Evolutionary conservation across 2,329 filamentous ascomycete species (phyloP).

Genomic region (Phaeosphaeria sp.): DNA sequence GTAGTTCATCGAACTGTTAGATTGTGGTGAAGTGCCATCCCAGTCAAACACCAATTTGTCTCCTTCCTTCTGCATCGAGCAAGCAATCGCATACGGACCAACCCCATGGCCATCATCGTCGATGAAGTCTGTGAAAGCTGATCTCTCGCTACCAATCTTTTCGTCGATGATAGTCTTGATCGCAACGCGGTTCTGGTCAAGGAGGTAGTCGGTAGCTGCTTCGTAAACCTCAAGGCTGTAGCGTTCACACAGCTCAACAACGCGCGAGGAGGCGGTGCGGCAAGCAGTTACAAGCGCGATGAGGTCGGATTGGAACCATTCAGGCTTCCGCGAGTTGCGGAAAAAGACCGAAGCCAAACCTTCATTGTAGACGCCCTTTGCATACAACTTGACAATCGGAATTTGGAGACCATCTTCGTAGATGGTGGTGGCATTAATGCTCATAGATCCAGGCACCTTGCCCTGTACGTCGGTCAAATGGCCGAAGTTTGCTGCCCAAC

Average conservation of each 20-base stretch:
- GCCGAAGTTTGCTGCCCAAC: conserved; percentile 60
- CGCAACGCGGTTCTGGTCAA: conserved; percentile 53
- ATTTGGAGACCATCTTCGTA: conserved; percentile 60
- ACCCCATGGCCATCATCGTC: conserved; percentile 57
- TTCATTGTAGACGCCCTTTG: conserved; percentile 52
- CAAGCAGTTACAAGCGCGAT: conserved; percentile 57
- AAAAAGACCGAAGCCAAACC: conserved; percentile 55
- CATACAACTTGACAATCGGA: conserved; percentile 57
- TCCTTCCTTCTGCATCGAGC: conserved; percentile 55
- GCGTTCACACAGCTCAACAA: conserved; percentile 54
- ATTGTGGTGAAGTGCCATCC: conserved; percentile 57
- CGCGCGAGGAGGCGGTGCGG: conserved; percentile 52
- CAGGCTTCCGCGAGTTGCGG: conserved; percentile 57
- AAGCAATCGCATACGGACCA: conserved; percentile 56
- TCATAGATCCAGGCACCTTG: conserved; percentile 59
- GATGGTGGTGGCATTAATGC: conserved; percentile 55
- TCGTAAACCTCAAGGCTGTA: conserved; percentile 56
- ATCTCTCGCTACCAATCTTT: conserved; percentile 52
- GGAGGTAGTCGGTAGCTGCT: conserved; percentile 54
- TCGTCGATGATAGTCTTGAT: conserved; percentile 56
- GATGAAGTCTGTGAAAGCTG: conserved; percentile 57
- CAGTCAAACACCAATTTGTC: conserved; percentile 57
- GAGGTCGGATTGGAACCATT: conserved; percentile 58
- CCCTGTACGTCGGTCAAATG: conserved; percentile 55
- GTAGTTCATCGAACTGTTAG: conserved; percentile 56